Evolutionary conservation across 2,329 filamentous ascomycete genomes (phyloP).

Genomic region (Stemphylium lycopersici): DNA sequence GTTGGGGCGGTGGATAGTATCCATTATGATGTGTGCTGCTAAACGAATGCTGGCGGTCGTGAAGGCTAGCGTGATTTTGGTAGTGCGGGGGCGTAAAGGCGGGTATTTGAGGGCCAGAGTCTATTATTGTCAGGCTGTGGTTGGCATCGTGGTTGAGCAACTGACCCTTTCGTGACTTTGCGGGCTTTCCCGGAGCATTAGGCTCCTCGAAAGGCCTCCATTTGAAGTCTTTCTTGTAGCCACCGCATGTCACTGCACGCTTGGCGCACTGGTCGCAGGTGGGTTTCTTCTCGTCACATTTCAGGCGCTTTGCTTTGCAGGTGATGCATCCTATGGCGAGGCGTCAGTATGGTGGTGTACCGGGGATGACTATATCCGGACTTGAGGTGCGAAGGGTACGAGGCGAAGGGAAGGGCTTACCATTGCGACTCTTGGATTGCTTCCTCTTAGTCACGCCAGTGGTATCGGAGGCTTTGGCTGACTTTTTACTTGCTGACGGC

Average conservation of each 20-base stretch:
- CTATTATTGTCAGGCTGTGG: constrained; percentile 19
- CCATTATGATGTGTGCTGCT: constrained; percentile 10
- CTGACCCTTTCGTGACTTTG: constrained; percentile 56
- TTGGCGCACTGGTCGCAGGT: constrained; percentile 70
- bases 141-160: neutral
- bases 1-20: constrained; percentile 21
- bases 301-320: constrained; percentile 74
- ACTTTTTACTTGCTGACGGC: constrained; percentile 26
- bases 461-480: constrained; percentile 35
- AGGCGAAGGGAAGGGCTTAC: constrained; percentile 54
- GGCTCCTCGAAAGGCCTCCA: constrained; percentile 74
- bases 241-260: constrained; percentile 69
- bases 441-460: constrained; percentile 64
- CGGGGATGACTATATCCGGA: neutral
- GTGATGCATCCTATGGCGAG: constrained; percentile 67
- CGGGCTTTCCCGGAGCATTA: constrained; percentile 56
- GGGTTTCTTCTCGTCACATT: constrained; percentile 76
- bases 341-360: constrained; percentile 13
- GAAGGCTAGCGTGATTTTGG: neutral
- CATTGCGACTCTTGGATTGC: constrained; percentile 77
- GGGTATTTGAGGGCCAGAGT: constrained; percentile 12
- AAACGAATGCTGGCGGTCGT: constrained; percentile 15
- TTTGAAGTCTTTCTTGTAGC: constrained; percentile 78
- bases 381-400: constrained; percentile 1
- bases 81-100: constrained; percentile 9